phyloP scores from a whole-genome alignment of 2,329 filamentous ascomycete species.

The Venturia nashicola region DNA sequence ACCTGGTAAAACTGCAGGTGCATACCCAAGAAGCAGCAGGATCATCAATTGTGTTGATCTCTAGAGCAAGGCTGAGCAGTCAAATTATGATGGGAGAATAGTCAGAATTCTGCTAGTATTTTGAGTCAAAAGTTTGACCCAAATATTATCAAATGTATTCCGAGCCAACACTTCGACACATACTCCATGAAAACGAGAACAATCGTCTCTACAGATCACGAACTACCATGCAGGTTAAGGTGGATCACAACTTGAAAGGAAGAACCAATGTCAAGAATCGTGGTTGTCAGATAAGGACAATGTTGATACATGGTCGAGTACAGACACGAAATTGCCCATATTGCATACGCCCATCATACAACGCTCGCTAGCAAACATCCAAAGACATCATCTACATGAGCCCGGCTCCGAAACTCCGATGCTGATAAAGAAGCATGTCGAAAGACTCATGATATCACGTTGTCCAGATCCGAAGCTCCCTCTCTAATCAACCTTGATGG shows the following conservation, averaged over 20 bases:
- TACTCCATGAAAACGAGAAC: background rate
- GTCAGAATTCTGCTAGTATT: too few relatives aligned
- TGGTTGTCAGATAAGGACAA: background rate
- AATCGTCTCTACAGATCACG: background rate
- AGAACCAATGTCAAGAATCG: background rate
- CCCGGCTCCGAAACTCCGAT: background rate
- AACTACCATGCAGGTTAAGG: background rate
- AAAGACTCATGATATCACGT: background rate
- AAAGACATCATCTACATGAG: background rate
- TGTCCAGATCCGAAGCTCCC: background rate
- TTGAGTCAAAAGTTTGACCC: too few relatives aligned
- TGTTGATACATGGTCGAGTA: background rate
- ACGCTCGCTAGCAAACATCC: background rate
- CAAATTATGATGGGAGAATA: background rate
- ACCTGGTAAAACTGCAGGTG: background rate
- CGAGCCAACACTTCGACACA: background rate
- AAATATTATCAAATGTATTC: background rate
- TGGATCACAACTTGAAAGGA: too few relatives aligned
- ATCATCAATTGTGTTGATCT: too few relatives aligned
- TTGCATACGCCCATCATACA: background rate
- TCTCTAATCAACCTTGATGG: conserved; percentile 87
- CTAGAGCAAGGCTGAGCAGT: background rate
- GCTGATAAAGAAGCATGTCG: background rate
- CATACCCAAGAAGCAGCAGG: background rate
- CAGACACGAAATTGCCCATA: background rate